Conservation (phyloP, 768 basidiomycete genomes). For the Leucosporidium creatinivorum region DNA sequence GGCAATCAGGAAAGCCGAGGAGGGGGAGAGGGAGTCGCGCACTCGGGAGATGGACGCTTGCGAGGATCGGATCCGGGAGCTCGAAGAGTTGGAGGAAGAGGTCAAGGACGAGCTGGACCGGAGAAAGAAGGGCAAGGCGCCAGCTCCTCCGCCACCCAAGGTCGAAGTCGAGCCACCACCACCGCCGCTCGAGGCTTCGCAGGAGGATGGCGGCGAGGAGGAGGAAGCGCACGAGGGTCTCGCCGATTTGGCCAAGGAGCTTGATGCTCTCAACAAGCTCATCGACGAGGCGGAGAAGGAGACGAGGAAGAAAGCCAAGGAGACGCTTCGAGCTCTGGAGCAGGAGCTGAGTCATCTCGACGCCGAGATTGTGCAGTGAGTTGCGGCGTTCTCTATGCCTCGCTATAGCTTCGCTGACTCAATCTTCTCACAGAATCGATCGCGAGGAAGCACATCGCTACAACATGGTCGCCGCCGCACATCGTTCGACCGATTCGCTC, state of each 20-base stretch:
- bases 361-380: slow-evolving; percentile 27
- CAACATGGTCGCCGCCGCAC: background rate
- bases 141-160: background rate
- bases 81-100: background rate
- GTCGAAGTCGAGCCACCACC: background rate
- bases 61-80: slow-evolving; percentile 8
- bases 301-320: slow-evolving; percentile 9
- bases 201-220: background rate
- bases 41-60: slow-evolving; percentile 8
- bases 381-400: background rate
- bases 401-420: background rate
- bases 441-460: slow-evolving; percentile 28
- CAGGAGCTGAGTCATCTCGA: slow-evolving; percentile 24
- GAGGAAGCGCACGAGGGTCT: slow-evolving; percentile 2
- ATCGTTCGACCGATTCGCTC: background rate
- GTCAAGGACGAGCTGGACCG: slow-evolving; percentile 9
- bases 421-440: slow-evolving; percentile 6
- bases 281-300: slow-evolving; percentile 19
- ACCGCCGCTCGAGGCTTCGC: background rate
- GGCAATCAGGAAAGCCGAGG: slow-evolving; percentile 16
- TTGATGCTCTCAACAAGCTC: slow-evolving; percentile 27
- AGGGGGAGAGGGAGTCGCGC: slow-evolving; percentile 5
- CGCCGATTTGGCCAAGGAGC: slow-evolving; percentile 25
- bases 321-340: slow-evolving; percentile 22
- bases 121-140: slow-evolving; percentile 14